Percentiles rank a stretch among this genome's conserved stretches.
These are phyloP conservation scores for Fraxinus greggii DNA, from an alignment of 305 asterid species.

Conservation along the genomic window DNA sequence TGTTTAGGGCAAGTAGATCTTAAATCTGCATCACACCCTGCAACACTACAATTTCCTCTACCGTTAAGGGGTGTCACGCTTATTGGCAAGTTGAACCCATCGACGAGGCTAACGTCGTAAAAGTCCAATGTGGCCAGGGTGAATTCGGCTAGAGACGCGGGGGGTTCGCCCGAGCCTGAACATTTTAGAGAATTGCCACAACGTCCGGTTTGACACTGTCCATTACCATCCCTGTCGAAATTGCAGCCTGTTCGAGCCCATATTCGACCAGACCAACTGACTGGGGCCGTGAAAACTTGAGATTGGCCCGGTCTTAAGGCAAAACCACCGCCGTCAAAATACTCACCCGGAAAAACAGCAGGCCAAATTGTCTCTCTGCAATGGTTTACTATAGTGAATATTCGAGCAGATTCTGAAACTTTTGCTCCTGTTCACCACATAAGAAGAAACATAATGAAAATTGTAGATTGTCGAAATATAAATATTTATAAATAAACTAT, in stretches of 20 bases:
- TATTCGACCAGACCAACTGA: conserved; percentile 73
- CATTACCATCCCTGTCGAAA: conserved; percentile 67
- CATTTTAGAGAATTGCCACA: conserved; percentile 74
- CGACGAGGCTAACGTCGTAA: conserved; percentile 88
- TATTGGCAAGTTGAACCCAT: conserved; percentile 77
- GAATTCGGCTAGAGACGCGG: conserved; percentile 79
- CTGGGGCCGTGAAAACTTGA: conserved; percentile 60
- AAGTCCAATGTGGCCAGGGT: conserved; percentile 57
- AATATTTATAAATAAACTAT: neutral
- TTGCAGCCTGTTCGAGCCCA: conserved; percentile 91
- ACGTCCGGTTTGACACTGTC: conserved; percentile 67
- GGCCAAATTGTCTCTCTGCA: conserved; percentile 92
- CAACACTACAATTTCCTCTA: conserved; percentile 68
- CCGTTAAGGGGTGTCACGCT: conserved; percentile 63
- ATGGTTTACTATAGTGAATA: conserved; percentile 70
- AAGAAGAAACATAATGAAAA: neutral
- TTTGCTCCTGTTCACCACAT: conserved; percentile 36
- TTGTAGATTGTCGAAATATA: neutral
- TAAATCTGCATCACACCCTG: conserved; percentile 72
- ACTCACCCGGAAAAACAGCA: conserved; percentile 64
- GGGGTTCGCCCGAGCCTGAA: conserved; percentile 57
- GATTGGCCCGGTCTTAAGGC: conserved; percentile 55
- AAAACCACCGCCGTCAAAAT: conserved; percentile 74
- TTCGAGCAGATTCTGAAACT: conserved; percentile 49
- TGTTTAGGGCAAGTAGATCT: conserved; percentile 63